Evolutionary conservation across 2,329 filamentous ascomycete species (phyloP).

Genomic region (Alternaria triticina): DNA sequence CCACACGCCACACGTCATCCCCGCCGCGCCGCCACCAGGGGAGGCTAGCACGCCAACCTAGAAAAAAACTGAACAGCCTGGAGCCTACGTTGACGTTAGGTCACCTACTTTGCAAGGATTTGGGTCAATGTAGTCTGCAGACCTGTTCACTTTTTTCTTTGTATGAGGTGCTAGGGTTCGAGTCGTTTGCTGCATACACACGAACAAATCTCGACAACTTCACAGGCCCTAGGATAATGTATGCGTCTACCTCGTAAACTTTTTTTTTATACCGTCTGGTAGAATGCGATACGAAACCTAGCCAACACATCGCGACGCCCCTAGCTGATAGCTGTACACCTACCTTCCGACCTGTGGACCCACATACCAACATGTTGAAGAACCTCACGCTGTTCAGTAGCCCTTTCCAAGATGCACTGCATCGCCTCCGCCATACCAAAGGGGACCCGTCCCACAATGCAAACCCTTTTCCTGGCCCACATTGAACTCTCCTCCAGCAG

Average conservation of each 20-base stretch:
- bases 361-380: background rate
- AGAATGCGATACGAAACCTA: background rate
- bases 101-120: too few species aligned
- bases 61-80: too few species aligned
- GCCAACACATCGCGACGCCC: too few species aligned
- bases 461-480: constrained; percentile 86
- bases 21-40: constrained; percentile 2
- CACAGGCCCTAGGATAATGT: background rate
- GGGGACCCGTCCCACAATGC: constrained; percentile 72
- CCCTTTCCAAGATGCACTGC: constrained; percentile 65
- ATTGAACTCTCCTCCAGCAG: constrained; percentile 73
- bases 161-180: background rate
- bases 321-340: background rate
- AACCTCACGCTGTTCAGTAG: constrained; percentile 41
- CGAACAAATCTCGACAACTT: background rate
- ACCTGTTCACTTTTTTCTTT: too few species aligned
- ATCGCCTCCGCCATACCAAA: constrained; percentile 80
- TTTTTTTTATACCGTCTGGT: background rate
- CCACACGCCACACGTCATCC: constrained; percentile 20
- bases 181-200: background rate
- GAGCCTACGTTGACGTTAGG: too few species aligned
- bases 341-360: background rate
- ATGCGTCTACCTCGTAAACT: background rate
- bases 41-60: too few species aligned
- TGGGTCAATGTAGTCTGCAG: too few species aligned